Conservation (phyloP, 2,329 filamentous ascomycete genomes). For the Botryotinia convoluta region DNA sequence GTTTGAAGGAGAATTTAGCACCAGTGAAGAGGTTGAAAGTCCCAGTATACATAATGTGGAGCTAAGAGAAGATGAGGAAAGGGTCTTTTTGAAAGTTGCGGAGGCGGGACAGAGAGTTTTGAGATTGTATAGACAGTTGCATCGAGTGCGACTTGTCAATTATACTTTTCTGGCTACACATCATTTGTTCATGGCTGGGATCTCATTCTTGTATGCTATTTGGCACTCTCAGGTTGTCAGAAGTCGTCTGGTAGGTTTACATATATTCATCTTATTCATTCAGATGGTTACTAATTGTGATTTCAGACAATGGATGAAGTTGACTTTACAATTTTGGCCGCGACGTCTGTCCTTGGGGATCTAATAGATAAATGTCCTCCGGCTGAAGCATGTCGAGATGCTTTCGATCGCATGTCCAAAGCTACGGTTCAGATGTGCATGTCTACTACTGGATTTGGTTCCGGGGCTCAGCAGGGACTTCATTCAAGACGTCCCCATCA, state of each 20-base stretch:
- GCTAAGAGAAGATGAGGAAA: slow-evolving; percentile 77
- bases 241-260: slow-evolving; percentile 69
- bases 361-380: slow-evolving; percentile 93
- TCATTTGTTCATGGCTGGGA: slow-evolving; percentile 94
- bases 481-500: slow-evolving; percentile 28
- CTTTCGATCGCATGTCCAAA: slow-evolving; percentile 92
- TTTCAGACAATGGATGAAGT: slow-evolving; percentile 82
- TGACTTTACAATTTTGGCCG: slow-evolving; percentile 92
- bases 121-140: slow-evolving; percentile 84
- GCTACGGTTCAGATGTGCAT: slow-evolving; percentile 94
- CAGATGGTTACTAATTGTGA: slow-evolving; percentile 11
- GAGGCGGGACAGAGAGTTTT: slow-evolving; percentile 92
- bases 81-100: slow-evolving; percentile 90
- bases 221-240: slow-evolving; percentile 93
- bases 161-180: slow-evolving; percentile 96
- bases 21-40: slow-evolving; percentile 62
- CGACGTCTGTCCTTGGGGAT: slow-evolving; percentile 87
- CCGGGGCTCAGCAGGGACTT: slow-evolving; percentile 32
- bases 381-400: slow-evolving; percentile 89
- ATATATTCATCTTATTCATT: neutral
- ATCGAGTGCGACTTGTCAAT: slow-evolving; percentile 84
- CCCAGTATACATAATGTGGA: slow-evolving; percentile 63
- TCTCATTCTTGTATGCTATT: slow-evolving; percentile 94
- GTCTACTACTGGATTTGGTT: slow-evolving; percentile 56
- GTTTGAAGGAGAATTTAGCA: slow-evolving; percentile 75